Percentiles rank a stretch among this genome's conserved stretches.
Evolutionary conservation across 768 basidiomycete genomes (phyloP).

Genomic region (Mycena vitilis): DNA sequence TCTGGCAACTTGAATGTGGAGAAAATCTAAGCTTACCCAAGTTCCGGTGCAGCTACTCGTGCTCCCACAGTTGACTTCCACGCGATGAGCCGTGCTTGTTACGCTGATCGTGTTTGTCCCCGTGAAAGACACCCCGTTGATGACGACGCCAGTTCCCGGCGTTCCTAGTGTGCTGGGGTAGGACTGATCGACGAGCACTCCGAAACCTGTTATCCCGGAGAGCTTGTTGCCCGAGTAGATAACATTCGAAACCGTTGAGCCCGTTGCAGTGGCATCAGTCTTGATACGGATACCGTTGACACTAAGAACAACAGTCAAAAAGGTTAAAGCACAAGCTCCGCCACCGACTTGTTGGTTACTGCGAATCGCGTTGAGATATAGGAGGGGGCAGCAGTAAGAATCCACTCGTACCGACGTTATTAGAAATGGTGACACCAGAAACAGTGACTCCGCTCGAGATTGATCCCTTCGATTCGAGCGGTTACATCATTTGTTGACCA

Average conservation of each 20-base stretch:
- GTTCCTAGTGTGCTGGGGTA: conserved; percentile 35
- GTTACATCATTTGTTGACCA: not conserved
- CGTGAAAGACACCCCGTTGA: conserved; percentile 32
- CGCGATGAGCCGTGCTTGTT: conserved; percentile 26
- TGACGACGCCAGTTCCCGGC: conserved; percentile 36
- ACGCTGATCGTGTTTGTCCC: conserved; percentile 36
- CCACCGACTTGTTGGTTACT: conserved; percentile 32
- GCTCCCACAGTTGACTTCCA: conserved; percentile 37
- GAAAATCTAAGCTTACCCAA: not conserved
- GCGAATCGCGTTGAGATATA: not conserved
- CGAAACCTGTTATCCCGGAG: conserved; percentile 31
- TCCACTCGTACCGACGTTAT: conserved; percentile 21
- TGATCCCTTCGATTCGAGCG: conserved; percentile 29
- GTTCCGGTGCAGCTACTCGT: conserved; percentile 31
- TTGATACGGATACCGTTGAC: conserved; percentile 37
- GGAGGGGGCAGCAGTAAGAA: not conserved
- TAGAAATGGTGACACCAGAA: conserved; percentile 33
- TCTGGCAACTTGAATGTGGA: not conserved
- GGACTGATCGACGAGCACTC: conserved; percentile 37
- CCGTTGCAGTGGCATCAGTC: conserved; percentile 34
- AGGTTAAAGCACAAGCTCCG: not conserved
- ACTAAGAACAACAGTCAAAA: conserved; percentile 11
- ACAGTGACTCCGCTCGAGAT: conserved; percentile 19
- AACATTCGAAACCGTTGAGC: conserved; percentile 34
- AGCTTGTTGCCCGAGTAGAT: conserved; percentile 33